phyloP scores from a whole-genome alignment of 2,329 filamentous ascomycete genomes.

The Phialophora macrospora region DNA sequence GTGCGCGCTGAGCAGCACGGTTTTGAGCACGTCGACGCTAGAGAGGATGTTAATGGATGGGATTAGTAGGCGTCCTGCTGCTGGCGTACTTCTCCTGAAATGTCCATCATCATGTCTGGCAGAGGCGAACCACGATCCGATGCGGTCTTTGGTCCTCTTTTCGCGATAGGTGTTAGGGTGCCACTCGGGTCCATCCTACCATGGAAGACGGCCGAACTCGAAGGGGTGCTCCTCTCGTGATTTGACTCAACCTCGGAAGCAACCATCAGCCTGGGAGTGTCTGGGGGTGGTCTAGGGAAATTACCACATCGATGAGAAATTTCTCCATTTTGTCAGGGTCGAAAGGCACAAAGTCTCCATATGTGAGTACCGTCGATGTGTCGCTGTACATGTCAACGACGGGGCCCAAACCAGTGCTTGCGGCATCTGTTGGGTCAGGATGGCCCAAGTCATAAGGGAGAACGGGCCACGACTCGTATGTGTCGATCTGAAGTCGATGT shows the following conservation, averaged over 20 bases:
- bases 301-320: conserved; percentile 9
- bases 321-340: conserved; percentile 8
- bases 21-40: conserved; percentile 20
- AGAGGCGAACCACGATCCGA: conserved; percentile 1
- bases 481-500: not conserved
- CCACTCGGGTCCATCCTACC: not conserved
- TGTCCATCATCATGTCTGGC: conserved; percentile 5
- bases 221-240: not conserved
- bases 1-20: conserved; percentile 16
- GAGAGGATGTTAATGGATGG: not conserved
- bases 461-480: not conserved
- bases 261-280: not conserved
- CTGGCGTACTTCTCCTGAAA: conserved; percentile 11
- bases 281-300: not conserved
- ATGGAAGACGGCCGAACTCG: conserved; percentile 2
- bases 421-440: not conserved
- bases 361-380: not conserved
- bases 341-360: conserved; percentile 6
- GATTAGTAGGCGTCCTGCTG: not conserved
- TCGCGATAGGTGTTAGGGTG: not conserved
- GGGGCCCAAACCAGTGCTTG: not conserved
- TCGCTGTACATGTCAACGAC: not conserved
- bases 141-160: not conserved
- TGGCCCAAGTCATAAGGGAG: conserved; percentile 1
- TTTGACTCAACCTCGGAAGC: conserved; percentile 1